These are phyloP conservation scores for Scedosporium minutisporum DNA, from an alignment of 2,329 filamentous ascomycete species.

Conservation along the genomic window DNA sequence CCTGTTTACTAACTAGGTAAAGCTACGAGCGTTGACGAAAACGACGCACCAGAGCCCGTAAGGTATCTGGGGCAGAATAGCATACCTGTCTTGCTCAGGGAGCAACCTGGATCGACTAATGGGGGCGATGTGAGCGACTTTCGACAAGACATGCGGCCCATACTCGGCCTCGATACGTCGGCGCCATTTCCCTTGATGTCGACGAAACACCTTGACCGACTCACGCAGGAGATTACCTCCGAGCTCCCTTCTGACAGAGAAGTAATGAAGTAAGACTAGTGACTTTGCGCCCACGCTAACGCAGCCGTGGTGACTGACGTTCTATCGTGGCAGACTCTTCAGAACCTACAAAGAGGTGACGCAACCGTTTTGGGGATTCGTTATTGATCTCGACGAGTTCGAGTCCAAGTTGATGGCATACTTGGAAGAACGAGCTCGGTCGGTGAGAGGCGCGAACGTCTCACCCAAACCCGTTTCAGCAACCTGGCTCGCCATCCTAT, in stretches of 20 bases:
- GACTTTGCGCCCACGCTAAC: constrained; percentile 8
- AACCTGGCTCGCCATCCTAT: constrained; percentile 57
- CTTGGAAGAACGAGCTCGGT: constrained; percentile 52
- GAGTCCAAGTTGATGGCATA: constrained; percentile 57
- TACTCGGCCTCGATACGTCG: constrained; percentile 55
- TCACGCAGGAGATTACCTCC: constrained; percentile 50
- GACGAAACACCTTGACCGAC: constrained; percentile 46
- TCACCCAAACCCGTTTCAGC: constrained; percentile 45
- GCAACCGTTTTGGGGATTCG: constrained; percentile 59
- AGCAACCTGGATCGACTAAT: constrained; percentile 43
- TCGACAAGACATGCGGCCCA: constrained; percentile 55
- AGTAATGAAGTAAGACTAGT: constrained; percentile 55
- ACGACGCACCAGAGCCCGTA: constrained; percentile 43
- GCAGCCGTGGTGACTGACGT: neutral
- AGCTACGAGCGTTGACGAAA: constrained; percentile 35
- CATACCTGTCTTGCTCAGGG: constrained; percentile 54
- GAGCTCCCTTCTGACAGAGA: constrained; percentile 56
- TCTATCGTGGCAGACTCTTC: constrained; percentile 39
- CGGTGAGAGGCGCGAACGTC: constrained; percentile 35
- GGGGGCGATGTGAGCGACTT: constrained; percentile 46
- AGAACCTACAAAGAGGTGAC: constrained; percentile 58
- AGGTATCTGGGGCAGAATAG: constrained; percentile 59
- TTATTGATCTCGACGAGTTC: constrained; percentile 56
- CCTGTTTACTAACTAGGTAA: neutral
- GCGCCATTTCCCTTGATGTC: constrained; percentile 61